These are phyloP conservation scores for Colletotrichum karsti DNA, from an alignment of 2,329 filamentous ascomycete genomes.

Conservation along the genomic window DNA sequence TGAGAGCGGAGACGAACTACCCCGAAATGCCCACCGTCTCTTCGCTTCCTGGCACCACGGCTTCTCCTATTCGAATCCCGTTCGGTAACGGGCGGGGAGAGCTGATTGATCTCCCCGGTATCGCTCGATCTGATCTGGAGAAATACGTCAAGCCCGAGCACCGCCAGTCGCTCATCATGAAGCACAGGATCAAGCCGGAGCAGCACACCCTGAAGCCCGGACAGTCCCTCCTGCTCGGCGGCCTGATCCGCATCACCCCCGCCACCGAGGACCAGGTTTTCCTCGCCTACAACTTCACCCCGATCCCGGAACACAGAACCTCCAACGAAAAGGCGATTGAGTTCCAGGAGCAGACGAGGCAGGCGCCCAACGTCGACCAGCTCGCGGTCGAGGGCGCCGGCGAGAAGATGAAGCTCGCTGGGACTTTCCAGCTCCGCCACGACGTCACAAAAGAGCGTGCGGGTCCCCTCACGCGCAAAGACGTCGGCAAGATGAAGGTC, in stretches of 20 bases:
- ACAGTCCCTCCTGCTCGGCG: conserved; percentile 84
- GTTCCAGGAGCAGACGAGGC: conserved; percentile 72
- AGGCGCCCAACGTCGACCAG: conserved; percentile 65
- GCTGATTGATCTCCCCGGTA: conserved; percentile 89
- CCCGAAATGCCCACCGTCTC: conserved; percentile 89
- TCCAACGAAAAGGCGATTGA: conserved; percentile 80
- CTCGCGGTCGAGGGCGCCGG: conserved; percentile 69
- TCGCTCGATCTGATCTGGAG: conserved; percentile 79
- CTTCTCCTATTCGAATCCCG: conserved; percentile 91
- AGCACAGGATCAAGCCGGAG: conserved; percentile 74
- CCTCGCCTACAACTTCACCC: conserved; percentile 87
- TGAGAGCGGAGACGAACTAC: conserved; percentile 76
- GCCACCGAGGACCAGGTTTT: conserved; percentile 70
- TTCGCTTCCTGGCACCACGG: conserved; percentile 89
- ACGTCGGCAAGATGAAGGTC: conserved; percentile 69
- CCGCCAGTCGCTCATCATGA: conserved; percentile 80
- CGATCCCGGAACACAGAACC: conserved; percentile 79
- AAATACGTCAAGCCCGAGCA: conserved; percentile 73
- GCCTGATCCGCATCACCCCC: conserved; percentile 88
- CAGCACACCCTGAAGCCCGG: conserved; percentile 78
- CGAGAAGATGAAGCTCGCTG: conserved; percentile 72
- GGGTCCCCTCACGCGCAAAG: conserved; percentile 73
- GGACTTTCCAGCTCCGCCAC: conserved; percentile 77
- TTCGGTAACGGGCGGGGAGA: conserved; percentile 90
- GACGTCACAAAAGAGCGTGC: conserved; percentile 85